phyloP scores from a whole-genome alignment of 768 basidiomycete genomes.

The Dictyophora rubrovolvata region DNA sequence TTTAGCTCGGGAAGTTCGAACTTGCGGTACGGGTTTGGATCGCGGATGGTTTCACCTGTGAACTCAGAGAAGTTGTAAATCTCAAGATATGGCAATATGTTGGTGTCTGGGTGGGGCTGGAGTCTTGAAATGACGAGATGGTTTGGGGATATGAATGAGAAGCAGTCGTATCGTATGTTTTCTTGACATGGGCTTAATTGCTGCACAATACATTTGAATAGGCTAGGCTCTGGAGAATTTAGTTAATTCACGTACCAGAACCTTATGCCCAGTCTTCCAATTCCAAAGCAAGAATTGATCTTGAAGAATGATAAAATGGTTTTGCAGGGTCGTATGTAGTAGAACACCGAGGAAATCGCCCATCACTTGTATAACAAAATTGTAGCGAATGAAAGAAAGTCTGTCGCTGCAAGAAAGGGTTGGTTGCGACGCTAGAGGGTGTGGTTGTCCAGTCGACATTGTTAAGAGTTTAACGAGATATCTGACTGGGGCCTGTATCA shows the following conservation, averaged over 20 bases:
- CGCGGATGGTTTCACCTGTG: neutral
- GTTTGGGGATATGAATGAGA: conserved; percentile 17
- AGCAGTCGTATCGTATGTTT: conserved; percentile 11
- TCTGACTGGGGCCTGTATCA: neutral
- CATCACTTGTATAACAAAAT: conserved; percentile 45
- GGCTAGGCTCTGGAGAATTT: neutral
- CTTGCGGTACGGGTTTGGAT: neutral
- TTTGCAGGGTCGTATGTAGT: conserved; percentile 26
- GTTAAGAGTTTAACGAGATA: conserved; percentile 36
- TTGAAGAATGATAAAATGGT: conserved; percentile 10
- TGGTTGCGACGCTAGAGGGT: conserved; percentile 31
- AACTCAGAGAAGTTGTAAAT: neutral
- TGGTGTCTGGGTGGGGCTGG: conserved; percentile 19
- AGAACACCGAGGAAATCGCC: conserved; percentile 42
- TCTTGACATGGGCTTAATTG: conserved; percentile 2
- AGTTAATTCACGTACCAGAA: conserved; percentile 34
- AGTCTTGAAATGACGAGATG: conserved; percentile 16
- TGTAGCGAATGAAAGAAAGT: conserved; percentile 7
- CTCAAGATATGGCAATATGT: conserved; percentile 4
- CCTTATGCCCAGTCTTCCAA: conserved; percentile 46
- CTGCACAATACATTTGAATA: neutral
- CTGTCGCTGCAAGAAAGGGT: conserved; percentile 24
- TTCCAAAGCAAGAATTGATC: conserved; percentile 53
- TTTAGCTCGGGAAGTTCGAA: neutral
- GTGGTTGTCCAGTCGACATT: conserved; percentile 34